phyloP scores from a whole-genome alignment of 495 filamentous ascomycete genomes.

The Neurospora sp. region DNA sequence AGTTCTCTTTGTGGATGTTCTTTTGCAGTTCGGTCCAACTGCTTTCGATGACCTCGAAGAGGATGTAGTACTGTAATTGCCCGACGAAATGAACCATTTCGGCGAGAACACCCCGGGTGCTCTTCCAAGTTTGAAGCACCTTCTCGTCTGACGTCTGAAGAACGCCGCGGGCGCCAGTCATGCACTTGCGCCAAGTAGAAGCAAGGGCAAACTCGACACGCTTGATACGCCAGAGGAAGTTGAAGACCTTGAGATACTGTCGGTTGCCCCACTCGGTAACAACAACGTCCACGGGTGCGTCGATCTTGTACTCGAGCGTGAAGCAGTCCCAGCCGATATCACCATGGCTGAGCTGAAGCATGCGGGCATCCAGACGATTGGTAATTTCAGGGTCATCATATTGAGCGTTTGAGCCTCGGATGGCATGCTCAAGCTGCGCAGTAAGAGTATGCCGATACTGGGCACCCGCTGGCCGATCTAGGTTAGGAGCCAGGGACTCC shows the following conservation, averaged over 20 bases:
- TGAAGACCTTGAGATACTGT: slow-evolving; percentile 98
- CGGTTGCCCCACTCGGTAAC: slow-evolving; percentile 90
- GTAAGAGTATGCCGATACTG: slow-evolving; percentile 95
- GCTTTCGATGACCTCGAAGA: slow-evolving; percentile 95
- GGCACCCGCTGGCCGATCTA: slow-evolving; percentile 89
- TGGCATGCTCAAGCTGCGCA: slow-evolving; percentile 93
- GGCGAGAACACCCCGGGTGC: slow-evolving; percentile 72
- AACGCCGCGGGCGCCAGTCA: slow-evolving; percentile 89
- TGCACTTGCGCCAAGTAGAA: slow-evolving; percentile 88
- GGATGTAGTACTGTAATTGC: slow-evolving; percentile 96
- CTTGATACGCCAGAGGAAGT: slow-evolving; percentile 98
- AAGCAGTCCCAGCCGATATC: slow-evolving; percentile 99
- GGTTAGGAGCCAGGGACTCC: slow-evolving; percentile 85
- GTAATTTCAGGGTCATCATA: slow-evolving; percentile 91
- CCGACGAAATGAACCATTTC: slow-evolving; percentile 99
- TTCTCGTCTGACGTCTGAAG: slow-evolving; percentile 71
- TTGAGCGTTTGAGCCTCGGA: slow-evolving; percentile 93
- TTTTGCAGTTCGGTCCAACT: slow-evolving; percentile 83
- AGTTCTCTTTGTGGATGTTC: slow-evolving; percentile 67
- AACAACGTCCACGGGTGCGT: slow-evolving; percentile 93
- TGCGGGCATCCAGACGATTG: slow-evolving; percentile 84
- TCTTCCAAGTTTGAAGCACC: slow-evolving; percentile 80
- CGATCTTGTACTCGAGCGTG: slow-evolving; percentile 97
- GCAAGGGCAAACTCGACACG: slow-evolving; percentile 89
- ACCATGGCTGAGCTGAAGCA: slow-evolving; percentile 89